phyloP scores from a whole-genome alignment of 495 filamentous ascomycete species.

The Talaromyces nanjingensis region DNA sequence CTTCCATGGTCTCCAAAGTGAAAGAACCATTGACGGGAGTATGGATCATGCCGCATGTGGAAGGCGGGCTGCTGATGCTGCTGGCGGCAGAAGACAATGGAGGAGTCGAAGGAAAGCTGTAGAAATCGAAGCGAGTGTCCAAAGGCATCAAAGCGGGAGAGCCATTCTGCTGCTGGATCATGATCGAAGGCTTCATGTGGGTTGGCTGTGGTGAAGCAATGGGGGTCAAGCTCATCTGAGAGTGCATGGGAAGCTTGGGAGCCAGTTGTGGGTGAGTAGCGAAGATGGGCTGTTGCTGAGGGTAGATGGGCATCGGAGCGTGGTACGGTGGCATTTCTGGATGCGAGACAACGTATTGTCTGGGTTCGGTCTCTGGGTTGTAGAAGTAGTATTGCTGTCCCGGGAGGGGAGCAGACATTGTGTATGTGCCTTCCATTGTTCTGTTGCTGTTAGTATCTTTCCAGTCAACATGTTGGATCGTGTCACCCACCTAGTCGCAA shows the following conservation, averaged over 20 bases:
- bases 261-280: constrained; percentile 60
- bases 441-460: neutral
- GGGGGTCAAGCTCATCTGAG: constrained; percentile 59
- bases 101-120: constrained; percentile 80
- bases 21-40: constrained; percentile 79
- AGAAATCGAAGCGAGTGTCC: constrained; percentile 73
- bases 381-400: constrained; percentile 86
- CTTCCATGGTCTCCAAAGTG: constrained; percentile 68
- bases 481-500: neutral
- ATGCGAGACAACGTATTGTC: constrained; percentile 53
- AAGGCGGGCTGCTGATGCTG: constrained; percentile 78
- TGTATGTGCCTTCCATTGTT: constrained; percentile 53
- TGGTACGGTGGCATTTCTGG: constrained; percentile 39
- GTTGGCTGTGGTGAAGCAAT: constrained; percentile 73
- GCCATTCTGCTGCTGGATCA: constrained; percentile 53
- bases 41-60: constrained; percentile 65
- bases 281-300: constrained; percentile 31
- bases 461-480: neutral
- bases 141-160: constrained; percentile 67
- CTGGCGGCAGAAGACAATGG: constrained; percentile 81
- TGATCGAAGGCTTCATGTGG: constrained; percentile 66
- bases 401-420: constrained; percentile 46
- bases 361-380: constrained; percentile 70
- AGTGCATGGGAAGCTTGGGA: constrained; percentile 52
- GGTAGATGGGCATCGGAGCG: constrained; percentile 37